A percentile compares a stretch with the other conserved stretches of the same genome.
Conservation (phyloP, 2,329 filamentous ascomycete species). For the Apiospora koreana region DNA sequence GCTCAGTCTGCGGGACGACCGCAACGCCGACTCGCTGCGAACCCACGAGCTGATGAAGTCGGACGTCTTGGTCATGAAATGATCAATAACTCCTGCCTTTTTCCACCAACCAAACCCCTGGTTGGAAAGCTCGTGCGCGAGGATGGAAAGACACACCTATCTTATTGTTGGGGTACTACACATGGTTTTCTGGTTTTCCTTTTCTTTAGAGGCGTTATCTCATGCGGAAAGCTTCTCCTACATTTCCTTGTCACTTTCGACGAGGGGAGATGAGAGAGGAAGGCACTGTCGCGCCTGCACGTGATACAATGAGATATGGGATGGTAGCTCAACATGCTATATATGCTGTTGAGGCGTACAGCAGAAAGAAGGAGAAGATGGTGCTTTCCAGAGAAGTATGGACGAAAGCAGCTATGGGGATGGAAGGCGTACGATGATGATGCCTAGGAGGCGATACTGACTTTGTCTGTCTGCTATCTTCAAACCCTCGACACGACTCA, state of each 20-base stretch:
- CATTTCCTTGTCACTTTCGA: neutral
- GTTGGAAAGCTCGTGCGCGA: neutral
- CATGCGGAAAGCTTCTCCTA: neutral
- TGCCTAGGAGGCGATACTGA: neutral
- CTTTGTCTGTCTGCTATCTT: neutral
- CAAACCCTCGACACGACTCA: neutral
- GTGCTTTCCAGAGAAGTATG: neutral
- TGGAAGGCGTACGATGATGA: neutral
- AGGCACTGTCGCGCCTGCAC: neutral
- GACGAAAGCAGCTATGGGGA: neutral
- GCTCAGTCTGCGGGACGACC: slow-evolving; percentile 29
- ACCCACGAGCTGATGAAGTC: slow-evolving; percentile 29
- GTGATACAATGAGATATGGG: neutral
- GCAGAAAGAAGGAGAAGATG: neutral
- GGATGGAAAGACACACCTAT: neutral
- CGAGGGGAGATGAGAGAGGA: neutral
- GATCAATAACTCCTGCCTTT: neutral
- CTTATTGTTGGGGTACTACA: slow-evolving; percentile 3
- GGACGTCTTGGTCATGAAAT: slow-evolving; percentile 34
- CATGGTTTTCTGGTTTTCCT: neutral
- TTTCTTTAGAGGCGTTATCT: neutral
- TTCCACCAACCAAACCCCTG: neutral
- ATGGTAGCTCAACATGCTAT: neutral
- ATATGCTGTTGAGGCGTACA: neutral
- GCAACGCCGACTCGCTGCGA: slow-evolving; percentile 21